Percentiles rank a stretch among this genome's conserved stretches.
These are phyloP conservation scores for Nicotiana benthamiana DNA, from an alignment of 257 asterid species.

Conservation along the genomic window DNA sequence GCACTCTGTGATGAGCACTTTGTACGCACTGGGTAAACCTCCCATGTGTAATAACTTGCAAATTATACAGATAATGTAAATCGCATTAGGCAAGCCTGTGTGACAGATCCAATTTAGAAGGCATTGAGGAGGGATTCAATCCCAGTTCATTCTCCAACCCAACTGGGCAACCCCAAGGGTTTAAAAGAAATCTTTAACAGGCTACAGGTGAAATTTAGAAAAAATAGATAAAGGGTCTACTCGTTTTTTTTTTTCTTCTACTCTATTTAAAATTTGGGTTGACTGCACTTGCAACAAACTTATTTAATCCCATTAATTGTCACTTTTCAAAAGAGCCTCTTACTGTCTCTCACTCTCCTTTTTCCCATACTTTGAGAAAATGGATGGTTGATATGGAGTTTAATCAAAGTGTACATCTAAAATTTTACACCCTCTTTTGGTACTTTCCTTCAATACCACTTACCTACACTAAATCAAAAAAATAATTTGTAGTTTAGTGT, in stretches of 20 bases:
- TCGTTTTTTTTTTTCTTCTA: background rate
- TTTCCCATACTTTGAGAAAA: constrained; percentile 55
- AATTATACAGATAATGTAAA: no score
- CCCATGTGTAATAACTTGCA: no score
- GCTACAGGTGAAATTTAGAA: background rate
- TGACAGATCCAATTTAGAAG: no score
- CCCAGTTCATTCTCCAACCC: no score
- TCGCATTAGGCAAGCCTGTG: no score
- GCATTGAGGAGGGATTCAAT: no score
- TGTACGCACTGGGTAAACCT: no score
- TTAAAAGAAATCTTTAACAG: background rate
- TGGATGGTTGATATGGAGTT: constrained; percentile 22
- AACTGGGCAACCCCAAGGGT: no score
- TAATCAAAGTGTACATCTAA: constrained; percentile 26
- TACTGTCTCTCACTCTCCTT: constrained; percentile 32
- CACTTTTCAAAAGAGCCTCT: constrained; percentile 40
- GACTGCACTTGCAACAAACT: constrained; percentile 26
- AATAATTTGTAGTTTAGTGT: background rate
- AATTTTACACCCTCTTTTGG: constrained; percentile 14
- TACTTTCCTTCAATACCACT: constrained; percentile 11
- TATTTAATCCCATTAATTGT: constrained; percentile 32
- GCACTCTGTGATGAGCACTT: no score
- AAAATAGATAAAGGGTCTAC: constrained; percentile 4
- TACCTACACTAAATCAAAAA: background rate
- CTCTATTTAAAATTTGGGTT: constrained; percentile 12